phyloP scores from a whole-genome alignment of 208 protist genomes.

The Naegleria gruberi region DNA sequence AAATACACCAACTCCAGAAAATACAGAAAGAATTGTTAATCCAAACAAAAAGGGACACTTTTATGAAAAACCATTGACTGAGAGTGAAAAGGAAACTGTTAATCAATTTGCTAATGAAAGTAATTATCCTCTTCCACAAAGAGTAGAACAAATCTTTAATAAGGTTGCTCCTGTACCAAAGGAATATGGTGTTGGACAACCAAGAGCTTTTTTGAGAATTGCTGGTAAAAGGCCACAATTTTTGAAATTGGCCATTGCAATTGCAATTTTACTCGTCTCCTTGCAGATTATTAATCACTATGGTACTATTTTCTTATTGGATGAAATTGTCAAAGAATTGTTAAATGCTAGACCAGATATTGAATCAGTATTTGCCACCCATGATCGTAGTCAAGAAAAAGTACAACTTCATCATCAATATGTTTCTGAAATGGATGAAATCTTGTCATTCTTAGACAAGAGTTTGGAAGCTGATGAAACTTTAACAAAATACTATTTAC shows the following conservation, averaged over 20 bases:
- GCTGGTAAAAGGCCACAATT: not conserved
- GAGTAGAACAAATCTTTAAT: not conserved
- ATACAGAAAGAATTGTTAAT: not conserved
- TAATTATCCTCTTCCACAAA: not conserved
- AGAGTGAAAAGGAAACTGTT: not conserved
- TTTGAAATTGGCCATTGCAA: not conserved
- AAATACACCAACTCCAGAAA: not conserved
- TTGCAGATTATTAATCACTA: not conserved
- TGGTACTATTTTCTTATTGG: not conserved
- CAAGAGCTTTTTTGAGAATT: not conserved
- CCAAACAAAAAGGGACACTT: not conserved
- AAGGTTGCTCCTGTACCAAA: not conserved
- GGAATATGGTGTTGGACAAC: not conserved
- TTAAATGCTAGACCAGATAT: not conserved
- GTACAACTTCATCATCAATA: not conserved
- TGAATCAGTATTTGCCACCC: not conserved
- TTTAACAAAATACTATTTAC: not conserved
- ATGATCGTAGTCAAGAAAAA: not conserved
- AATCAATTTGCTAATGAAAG: not conserved
- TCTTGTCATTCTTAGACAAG: not conserved
- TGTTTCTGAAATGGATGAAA: not conserved
- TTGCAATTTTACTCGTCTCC: not conserved
- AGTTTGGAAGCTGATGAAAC: not conserved
- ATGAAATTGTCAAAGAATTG: not conserved
- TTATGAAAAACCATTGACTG: not conserved